Percentiles rank a stretch among this genome's conserved stretches.
Conservation (phyloP, 1,284 basidiomycete species). For the Microbotryomycetes sp. region DNA sequence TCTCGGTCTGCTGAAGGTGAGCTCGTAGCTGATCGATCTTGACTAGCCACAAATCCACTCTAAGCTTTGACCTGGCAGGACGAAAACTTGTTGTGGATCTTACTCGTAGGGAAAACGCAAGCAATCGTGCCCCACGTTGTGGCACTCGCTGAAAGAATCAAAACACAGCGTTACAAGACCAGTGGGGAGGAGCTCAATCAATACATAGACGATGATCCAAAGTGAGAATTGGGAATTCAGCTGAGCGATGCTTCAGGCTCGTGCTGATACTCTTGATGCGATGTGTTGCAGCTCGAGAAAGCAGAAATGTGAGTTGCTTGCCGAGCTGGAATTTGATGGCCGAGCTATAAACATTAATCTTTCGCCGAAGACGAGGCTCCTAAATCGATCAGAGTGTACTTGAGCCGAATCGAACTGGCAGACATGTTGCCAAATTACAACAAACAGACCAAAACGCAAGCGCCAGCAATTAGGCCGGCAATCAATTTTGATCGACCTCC, state of each 20-base stretch:
- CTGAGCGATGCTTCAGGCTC: too few species aligned
- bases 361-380: conserved; percentile 4
- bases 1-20: background rate
- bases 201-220: conserved; percentile 18
- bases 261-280: too few species aligned
- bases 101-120: background rate
- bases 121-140: conserved; percentile 3
- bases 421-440: conserved; percentile 20
- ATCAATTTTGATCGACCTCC: conserved; percentile 13
- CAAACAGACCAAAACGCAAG: background rate
- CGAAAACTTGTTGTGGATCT: conserved; percentile 6
- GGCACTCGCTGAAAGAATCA: conserved; percentile 11
- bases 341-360: too few species aligned
- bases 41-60: too few species aligned
- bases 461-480: conserved; percentile 14
- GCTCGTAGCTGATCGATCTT: background rate
- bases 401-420: conserved; percentile 21
- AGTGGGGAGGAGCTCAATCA: conserved; percentile 25
- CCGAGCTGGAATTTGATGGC: too few species aligned
- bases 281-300: too few species aligned
- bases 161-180: conserved; percentile 21
- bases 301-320: too few species aligned
- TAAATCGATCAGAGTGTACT: conserved; percentile 16
- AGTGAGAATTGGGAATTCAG: background rate
- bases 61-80: background rate